phyloP scores from a whole-genome alignment of 1,284 basidiomycete genomes.

The Peniophora sp. region DNA sequence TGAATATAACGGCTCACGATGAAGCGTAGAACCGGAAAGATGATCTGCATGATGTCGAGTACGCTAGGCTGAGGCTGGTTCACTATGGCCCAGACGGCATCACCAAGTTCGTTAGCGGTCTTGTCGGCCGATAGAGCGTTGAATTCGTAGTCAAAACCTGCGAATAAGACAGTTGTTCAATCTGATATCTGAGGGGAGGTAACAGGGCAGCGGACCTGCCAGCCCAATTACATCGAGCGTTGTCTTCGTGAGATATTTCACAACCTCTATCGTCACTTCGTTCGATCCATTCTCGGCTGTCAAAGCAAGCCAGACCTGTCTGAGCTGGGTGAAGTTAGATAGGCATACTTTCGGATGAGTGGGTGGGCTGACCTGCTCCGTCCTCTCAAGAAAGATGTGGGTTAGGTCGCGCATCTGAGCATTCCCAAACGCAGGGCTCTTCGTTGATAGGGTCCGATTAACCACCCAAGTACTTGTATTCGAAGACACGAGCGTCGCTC shows the following conservation, averaged over 20 bases:
- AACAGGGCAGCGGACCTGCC: conserved; percentile 25
- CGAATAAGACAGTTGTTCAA: not conserved
- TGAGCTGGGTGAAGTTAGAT: conserved; percentile 3
- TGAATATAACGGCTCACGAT: not conserved
- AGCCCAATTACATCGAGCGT: conserved; percentile 46
- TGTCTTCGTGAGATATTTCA: conserved; percentile 32
- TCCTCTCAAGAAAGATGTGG: conserved; percentile 23
- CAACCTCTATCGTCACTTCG: conserved; percentile 26
- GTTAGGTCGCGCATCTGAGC: conserved; percentile 25
- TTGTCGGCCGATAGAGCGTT: conserved; percentile 15
- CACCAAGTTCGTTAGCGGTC: conserved; percentile 20
- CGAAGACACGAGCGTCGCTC: conserved; percentile 1
- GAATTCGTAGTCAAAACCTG: conserved; percentile 35
- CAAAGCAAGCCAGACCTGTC: conserved; percentile 2
- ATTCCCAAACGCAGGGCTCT: conserved; percentile 28
- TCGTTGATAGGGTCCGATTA: conserved; percentile 4
- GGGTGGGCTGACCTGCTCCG: conserved; percentile 16
- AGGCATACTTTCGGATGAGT: not conserved
- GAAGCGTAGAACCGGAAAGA: not conserved
- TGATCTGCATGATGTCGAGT: conserved; percentile 13
- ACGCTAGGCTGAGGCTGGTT: conserved; percentile 6
- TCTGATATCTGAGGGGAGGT: not conserved
- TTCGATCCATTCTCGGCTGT: not conserved
- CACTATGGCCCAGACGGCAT: conserved; percentile 19
- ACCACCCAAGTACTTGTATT: not conserved